phyloP scores from a whole-genome alignment of 2,329 filamentous ascomycete species.

The Nigrospora oryzae region DNA sequence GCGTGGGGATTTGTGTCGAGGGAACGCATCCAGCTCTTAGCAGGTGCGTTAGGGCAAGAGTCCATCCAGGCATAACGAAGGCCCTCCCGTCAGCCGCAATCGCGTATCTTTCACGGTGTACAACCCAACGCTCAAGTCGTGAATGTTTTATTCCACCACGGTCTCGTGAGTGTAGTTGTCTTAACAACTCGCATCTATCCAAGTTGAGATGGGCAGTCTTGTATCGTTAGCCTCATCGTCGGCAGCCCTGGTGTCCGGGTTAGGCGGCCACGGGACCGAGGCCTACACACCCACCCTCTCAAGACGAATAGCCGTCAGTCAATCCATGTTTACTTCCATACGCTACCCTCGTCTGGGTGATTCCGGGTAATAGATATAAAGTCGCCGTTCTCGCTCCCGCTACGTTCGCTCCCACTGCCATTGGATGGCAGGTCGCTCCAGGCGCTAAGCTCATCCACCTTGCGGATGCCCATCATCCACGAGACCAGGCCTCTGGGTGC shows the following conservation, averaged over 20 bases:
- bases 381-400: constrained; percentile 23
- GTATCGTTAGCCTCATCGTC: too few relatives aligned
- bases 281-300: too few relatives aligned
- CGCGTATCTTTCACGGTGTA: background rate
- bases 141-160: background rate
- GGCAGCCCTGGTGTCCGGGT: too few relatives aligned
- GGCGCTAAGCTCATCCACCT: constrained; percentile 46
- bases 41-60: too few relatives aligned
- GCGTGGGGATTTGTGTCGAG: too few relatives aligned
- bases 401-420: constrained; percentile 23
- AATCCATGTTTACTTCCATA: constrained; percentile 32
- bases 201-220: too few relatives aligned
- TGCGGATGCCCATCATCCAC: constrained; percentile 83
- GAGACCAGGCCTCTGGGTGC: constrained; percentile 70
- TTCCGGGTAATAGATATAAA: constrained; percentile 44
- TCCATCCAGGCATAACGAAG: too few relatives aligned
- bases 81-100: background rate
- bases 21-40: too few relatives aligned
- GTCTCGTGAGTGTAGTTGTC: too few relatives aligned
- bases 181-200: too few relatives aligned
- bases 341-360: constrained; percentile 29
- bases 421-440: constrained; percentile 37
- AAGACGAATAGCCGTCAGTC: too few relatives aligned
- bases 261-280: too few relatives aligned
- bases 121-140: background rate